These are phyloP conservation scores for Pelargonium fulgidum DNA, from an alignment of 441 rosid genomes.

Conservation along the genomic window DNA sequence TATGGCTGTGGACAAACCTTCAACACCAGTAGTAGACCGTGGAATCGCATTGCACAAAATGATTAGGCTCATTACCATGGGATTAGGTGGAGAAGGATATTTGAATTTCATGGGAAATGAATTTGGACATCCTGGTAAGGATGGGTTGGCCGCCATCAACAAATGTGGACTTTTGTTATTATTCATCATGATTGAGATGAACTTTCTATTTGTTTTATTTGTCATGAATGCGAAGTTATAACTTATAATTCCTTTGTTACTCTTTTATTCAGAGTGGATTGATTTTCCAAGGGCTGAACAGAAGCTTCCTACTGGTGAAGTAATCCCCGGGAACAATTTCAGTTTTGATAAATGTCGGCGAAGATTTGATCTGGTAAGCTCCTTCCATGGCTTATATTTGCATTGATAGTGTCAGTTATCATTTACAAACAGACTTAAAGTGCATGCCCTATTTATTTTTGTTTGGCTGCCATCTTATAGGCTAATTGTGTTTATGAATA, in stretches of 20 bases:
- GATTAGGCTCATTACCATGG: conserved; percentile 95
- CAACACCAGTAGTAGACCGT: conserved; percentile 83
- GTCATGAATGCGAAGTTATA: conserved; percentile 8
- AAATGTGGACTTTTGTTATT: conserved; percentile 1
- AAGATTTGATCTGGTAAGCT: conserved; percentile 84
- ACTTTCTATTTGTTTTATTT: background rate
- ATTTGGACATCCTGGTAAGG: conserved; percentile 96
- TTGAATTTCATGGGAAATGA: conserved; percentile 99
- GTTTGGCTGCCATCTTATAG: too few relatives aligned
- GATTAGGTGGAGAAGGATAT: conserved; percentile 96
- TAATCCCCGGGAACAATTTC: conserved; percentile 64
- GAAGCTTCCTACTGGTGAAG: conserved; percentile 62
- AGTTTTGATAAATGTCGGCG: conserved; percentile 94
- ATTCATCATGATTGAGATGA: conserved; percentile 6
- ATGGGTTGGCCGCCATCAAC: conserved; percentile 5
- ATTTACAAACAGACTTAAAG: background rate
- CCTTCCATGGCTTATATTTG: conserved; percentile 1
- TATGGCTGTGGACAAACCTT: conserved; percentile 81
- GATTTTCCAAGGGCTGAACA: conserved; percentile 89
- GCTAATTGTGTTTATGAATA: too few relatives aligned
- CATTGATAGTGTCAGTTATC: background rate
- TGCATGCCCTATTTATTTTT: background rate
- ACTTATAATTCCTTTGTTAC: conserved; percentile 13
- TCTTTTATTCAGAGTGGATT: conserved; percentile 71
- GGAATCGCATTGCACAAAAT: conserved; percentile 98